Conservation (phyloP, 768 basidiomycete genomes). For the Cystobasidium onofrii region DNA sequence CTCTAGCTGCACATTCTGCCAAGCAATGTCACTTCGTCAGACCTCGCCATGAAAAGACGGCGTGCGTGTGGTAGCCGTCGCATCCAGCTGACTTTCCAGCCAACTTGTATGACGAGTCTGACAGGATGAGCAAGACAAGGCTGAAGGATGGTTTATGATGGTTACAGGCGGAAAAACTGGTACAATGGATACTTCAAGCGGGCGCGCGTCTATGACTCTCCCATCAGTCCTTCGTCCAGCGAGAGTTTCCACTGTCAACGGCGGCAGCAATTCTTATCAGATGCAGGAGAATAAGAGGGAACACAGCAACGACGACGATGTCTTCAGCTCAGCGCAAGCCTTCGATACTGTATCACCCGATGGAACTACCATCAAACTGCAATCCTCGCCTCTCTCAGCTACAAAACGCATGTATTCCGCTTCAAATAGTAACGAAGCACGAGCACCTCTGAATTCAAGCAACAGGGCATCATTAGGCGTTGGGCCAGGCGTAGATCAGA, state of each 20-base stretch:
- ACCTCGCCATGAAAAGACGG: no score
- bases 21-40: no score
- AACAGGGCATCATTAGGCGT: background rate
- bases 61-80: no score
- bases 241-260: background rate
- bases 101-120: no score
- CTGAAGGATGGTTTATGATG: no score
- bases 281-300: background rate
- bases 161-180: no score
- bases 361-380: background rate
- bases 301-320: background rate
- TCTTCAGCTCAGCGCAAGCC: background rate
- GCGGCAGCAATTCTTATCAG: background rate
- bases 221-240: background rate
- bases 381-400: conserved; percentile 2
- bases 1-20: no score
- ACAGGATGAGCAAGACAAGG: no score
- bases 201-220: background rate
- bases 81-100: no score
- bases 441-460: background rate
- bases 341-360: background rate
- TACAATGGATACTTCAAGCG: no score
- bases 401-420: background rate
- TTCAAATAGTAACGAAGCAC: background rate
- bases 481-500: background rate